Percentiles rank a stretch among this genome's conserved stretches.
These are phyloP conservation scores for Camptophora hylomeconis DNA, from an alignment of 2,329 filamentous ascomycete genomes.

Conservation along the genomic window DNA sequence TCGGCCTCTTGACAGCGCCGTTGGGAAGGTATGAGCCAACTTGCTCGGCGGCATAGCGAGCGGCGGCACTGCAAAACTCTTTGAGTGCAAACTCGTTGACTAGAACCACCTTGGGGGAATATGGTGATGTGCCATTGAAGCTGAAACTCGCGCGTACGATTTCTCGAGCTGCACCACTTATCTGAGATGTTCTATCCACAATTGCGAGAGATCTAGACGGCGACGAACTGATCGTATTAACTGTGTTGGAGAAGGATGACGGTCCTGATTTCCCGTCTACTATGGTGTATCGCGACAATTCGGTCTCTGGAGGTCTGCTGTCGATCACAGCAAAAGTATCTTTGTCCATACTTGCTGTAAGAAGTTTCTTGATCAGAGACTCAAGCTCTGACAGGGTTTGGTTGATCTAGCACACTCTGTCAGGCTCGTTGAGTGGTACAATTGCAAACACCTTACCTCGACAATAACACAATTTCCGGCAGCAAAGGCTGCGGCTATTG, in stretches of 20 bases:
- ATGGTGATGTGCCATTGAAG: constrained; percentile 44
- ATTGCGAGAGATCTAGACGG: too few relatives aligned
- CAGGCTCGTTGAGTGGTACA: constrained; percentile 9
- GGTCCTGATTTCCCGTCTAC: too few relatives aligned
- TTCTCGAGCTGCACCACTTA: constrained; percentile 39
- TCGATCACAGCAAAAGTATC: constrained; percentile 36
- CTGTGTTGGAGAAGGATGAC: too few relatives aligned
- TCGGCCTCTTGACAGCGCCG: neutral
- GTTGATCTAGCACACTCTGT: constrained; percentile 11
- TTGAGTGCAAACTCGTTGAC: constrained; percentile 52
- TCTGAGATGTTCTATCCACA: constrained; percentile 47
- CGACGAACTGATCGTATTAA: too few relatives aligned
- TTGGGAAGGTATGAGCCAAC: constrained; percentile 1
- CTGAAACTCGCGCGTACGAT: constrained; percentile 42
- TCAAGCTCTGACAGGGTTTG: constrained; percentile 27
- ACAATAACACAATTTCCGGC: constrained; percentile 26
- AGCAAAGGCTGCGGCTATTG: constrained; percentile 24
- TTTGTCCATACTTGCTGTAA: constrained; percentile 30
- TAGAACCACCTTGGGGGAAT: constrained; percentile 48
- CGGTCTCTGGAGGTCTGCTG: constrained; percentile 20
- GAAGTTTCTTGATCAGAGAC: constrained; percentile 24
- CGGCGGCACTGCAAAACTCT: constrained; percentile 40
- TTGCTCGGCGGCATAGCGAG: constrained; percentile 28
- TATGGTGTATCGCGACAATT: too few relatives aligned
- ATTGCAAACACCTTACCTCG: constrained; percentile 18